Evolutionary conservation across 306 rosid species (phyloP).

Genomic region (Astragalus membranaceus): DNA sequence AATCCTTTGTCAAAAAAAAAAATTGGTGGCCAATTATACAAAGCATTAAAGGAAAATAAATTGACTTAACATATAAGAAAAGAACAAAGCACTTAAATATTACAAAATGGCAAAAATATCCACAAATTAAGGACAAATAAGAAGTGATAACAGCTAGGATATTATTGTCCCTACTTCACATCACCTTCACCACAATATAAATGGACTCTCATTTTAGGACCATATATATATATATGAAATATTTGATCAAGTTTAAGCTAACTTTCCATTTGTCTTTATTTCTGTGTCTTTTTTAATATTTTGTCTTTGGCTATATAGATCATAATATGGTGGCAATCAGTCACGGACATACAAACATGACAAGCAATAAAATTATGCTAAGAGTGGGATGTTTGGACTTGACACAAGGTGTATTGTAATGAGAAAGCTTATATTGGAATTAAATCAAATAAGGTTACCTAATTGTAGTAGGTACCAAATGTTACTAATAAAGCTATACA

Average conservation of each 20-base stretch:
- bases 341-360: constrained; percentile 17
- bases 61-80: constrained; percentile 44
- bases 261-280: constrained; percentile 20
- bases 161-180: constrained; percentile 35
- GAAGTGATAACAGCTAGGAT: constrained; percentile 31
- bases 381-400: neutral
- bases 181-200: constrained; percentile 14
- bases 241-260: constrained; percentile 23
- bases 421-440: neutral
- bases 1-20: no score
- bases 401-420: neutral
- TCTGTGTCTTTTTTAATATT: constrained; percentile 8
- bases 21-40: neutral
- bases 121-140: constrained; percentile 30
- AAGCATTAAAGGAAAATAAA: constrained; percentile 23
- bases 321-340: constrained; percentile 9
- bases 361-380: neutral
- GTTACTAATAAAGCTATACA: neutral
- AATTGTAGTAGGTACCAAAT: neutral
- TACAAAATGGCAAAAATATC: constrained; percentile 47
- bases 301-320: constrained; percentile 5
- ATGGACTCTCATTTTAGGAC: constrained; percentile 9
- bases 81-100: constrained; percentile 32
- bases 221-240: neutral
- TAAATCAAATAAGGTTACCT: neutral